These are phyloP conservation scores for Spergularia marina DNA, from an alignment of 148 eudicot genomes.

Conservation along the genomic window DNA sequence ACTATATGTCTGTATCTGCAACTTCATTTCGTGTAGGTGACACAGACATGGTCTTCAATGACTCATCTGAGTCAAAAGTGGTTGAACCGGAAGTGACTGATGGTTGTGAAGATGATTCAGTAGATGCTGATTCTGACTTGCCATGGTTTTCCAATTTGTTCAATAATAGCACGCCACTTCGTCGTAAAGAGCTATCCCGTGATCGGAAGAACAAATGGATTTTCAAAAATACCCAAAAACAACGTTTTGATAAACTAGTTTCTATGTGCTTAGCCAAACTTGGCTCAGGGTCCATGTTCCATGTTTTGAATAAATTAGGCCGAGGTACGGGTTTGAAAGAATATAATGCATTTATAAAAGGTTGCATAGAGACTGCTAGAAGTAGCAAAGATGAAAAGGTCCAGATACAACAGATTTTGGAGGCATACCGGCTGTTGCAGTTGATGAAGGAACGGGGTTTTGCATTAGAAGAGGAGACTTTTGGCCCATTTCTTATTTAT, in stretches of 20 bases:
- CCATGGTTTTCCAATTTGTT: conserved; percentile 42
- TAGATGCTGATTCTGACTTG: conserved; percentile 24
- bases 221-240: conserved; percentile 46
- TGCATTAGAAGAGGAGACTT: conserved; percentile 63
- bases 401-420: conserved; percentile 41
- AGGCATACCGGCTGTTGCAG: conserved; percentile 53
- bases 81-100: not conserved
- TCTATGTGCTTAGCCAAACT: conserved; percentile 48
- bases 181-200: conserved; percentile 53
- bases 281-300: conserved; percentile 56
- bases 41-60: not conserved
- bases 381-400: conserved; percentile 54
- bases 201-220: conserved; percentile 70
- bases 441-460: conserved; percentile 70
- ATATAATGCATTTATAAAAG: conserved; percentile 50
- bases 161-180: conserved; percentile 30
- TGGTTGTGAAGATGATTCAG: conserved; percentile 8
- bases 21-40: conserved; percentile 18
- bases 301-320: conserved; percentile 61
- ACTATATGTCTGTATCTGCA: not conserved
- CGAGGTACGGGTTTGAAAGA: conserved; percentile 72
- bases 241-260: conserved; percentile 47
- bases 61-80: conserved; percentile 19
- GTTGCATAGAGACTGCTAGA: conserved; percentile 62
- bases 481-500: conserved; percentile 69